Percentiles rank a stretch among this genome's conserved stretches.
phyloP scores from a whole-genome alignment of 192 early-diverging fungal species.

The Rhizophlyctis rosea region DNA sequence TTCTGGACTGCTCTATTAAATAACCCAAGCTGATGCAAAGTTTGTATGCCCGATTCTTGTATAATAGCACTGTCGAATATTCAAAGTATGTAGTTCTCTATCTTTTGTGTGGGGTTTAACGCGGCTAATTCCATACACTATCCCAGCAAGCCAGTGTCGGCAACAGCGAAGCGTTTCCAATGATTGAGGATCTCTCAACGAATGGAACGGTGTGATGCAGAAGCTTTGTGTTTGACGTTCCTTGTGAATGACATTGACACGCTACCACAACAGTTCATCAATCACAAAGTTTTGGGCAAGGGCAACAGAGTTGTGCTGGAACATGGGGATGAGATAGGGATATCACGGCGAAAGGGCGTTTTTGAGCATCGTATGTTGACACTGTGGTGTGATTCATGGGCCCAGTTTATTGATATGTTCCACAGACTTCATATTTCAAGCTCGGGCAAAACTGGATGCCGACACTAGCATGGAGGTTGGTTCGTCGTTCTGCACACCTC shows the following conservation, averaged over 20 bases:
- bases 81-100: too few species aligned
- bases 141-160: too few species aligned
- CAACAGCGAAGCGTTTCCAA: neutral
- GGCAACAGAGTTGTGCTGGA: neutral
- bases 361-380: neutral
- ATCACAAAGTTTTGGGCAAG: neutral
- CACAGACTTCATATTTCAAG: neutral
- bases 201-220: neutral
- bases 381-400: neutral
- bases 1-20: too few species aligned
- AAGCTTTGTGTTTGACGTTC: neutral
- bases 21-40: too few species aligned
- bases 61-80: too few species aligned
- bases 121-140: too few species aligned
- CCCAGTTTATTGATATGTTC: neutral
- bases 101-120: too few species aligned
- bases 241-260: neutral
- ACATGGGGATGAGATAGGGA: neutral
- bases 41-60: too few species aligned
- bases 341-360: neutral
- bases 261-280: neutral
- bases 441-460: neutral
- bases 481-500: slow-evolving; percentile 1
- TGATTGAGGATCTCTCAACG: neutral
- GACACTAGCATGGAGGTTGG: neutral